Evolutionary conservation across 2,329 filamentous ascomycete species (phyloP), one percentile per base, ranked within the genome.

Genomic region (Arthrobotrys iridis): DNA sequence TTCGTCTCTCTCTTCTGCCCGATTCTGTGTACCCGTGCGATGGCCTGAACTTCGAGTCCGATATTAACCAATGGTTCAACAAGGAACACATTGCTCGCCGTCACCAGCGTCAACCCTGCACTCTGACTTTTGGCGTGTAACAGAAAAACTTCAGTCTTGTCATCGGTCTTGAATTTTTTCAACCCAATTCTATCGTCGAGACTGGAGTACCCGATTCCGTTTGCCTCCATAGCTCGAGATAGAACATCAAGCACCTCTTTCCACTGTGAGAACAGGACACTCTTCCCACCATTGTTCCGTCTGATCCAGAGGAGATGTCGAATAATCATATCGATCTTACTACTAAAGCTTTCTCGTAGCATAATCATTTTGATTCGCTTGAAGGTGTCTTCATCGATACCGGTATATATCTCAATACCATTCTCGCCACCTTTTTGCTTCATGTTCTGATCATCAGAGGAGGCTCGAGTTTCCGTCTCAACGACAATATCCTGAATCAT

Each of bases 41-140:
- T 96, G 11, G 93, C 94, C 82, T 99, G 95, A 7, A 98, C 86
- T 82, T 98, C 95, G 13, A 99, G 88, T 0, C 93, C 93, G 0
- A 94, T 94, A 80, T 98, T 97, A 78, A 98, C 88, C 2, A 98
- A 85, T 1, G 95, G 95, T 81, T 99, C 95, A 81, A 93, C 97
- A 3, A 99, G 86, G 80, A 98, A 96, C 0, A 98, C 93, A 80
- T 98, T 93, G 52, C 89, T 97, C 3, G 94, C 95, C 79, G 96
- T 94, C 77, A 97, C 91, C 0, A 99, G 87, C 76, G 96, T 98
- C 28, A 99, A 85, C 0, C 95, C 95, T 0, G 91, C 93, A 0
- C 92, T 91, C 45, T 79, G 78, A 0, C 92, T 91, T 77, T 93
- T 91, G 4, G 93, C 93, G 80, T 97, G 93, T 11, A 99, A 86